phyloP scores from a whole-genome alignment of 371 early-diverging fungal genomes.

The Zychaea mexicana region DNA sequence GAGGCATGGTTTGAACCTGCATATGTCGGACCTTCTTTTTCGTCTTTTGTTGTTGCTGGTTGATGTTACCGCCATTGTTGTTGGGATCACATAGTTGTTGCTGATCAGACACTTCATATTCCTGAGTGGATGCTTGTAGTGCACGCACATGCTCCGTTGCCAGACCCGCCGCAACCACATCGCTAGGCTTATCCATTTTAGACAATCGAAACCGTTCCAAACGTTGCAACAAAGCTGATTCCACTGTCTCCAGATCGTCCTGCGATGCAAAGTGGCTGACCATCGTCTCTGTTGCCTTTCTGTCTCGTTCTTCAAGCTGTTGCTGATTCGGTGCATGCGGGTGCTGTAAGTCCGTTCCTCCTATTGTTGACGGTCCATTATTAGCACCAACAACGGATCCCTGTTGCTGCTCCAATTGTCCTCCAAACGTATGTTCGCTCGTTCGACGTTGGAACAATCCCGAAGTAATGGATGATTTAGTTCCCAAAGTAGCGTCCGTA shows the following conservation, averaged over 20 bases:
- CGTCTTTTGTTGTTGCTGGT: not conserved
- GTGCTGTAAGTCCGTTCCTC: not conserved
- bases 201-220: conserved; percentile 31
- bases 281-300: conserved; percentile 12
- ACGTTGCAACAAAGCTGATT: conserved; percentile 34
- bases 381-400: not conserved
- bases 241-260: conserved; percentile 27
- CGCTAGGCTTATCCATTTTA: conserved; percentile 33
- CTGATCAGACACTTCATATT: not conserved
- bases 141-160: conserved; percentile 45
- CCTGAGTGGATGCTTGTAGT: conserved; percentile 25
- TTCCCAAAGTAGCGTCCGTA: conserved; percentile 7
- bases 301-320: conserved; percentile 5
- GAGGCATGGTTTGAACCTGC: conserved; percentile 41
- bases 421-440: conserved; percentile 13
- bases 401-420: not conserved
- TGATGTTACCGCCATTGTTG: too few relatives aligned
- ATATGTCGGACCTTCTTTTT: conserved; percentile 37
- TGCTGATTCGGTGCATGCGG: not conserved
- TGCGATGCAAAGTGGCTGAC: conserved; percentile 6
- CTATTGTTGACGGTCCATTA: too few relatives aligned
- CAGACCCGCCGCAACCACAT: conserved; percentile 38
- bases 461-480: not conserved
- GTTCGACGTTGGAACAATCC: not conserved
- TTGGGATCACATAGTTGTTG: not conserved